These are phyloP conservation scores for Acacia acuminata DNA, from an alignment of 306 rosid genomes.

Conservation along the genomic window DNA sequence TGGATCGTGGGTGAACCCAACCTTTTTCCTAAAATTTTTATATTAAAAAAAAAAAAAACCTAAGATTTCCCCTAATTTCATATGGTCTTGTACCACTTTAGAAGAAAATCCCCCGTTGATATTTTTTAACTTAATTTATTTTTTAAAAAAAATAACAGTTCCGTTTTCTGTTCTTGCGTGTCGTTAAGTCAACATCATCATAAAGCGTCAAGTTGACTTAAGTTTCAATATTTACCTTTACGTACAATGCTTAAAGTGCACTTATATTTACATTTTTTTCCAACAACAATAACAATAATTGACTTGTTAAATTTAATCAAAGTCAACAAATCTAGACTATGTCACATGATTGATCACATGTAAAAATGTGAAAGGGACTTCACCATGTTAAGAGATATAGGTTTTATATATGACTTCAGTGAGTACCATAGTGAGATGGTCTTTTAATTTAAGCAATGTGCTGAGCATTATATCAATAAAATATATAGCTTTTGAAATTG, in stretches of 20 bases:
- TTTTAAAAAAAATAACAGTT: too few species aligned
- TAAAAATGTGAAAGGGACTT: neutral
- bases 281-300: neutral
- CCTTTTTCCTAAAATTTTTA: too few species aligned
- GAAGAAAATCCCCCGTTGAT: too few species aligned
- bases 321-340: neutral
- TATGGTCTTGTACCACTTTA: too few species aligned
- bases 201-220: neutral
- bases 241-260: neutral
- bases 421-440: too few species aligned
- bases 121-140: too few species aligned
- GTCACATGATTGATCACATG: neutral
- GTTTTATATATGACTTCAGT: neutral
- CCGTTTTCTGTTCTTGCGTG: neutral
- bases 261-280: neutral
- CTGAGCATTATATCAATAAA: neutral
- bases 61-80: too few species aligned
- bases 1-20: too few species aligned
- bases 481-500: neutral
- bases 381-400: neutral
- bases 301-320: neutral
- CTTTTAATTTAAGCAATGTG: neutral
- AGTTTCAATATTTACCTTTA: neutral
- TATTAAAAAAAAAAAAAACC: too few species aligned
- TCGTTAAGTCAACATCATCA: neutral